Evolutionary conservation across 2,329 filamentous ascomycete genomes (phyloP).

Genomic region (Alternaria sp.): DNA sequence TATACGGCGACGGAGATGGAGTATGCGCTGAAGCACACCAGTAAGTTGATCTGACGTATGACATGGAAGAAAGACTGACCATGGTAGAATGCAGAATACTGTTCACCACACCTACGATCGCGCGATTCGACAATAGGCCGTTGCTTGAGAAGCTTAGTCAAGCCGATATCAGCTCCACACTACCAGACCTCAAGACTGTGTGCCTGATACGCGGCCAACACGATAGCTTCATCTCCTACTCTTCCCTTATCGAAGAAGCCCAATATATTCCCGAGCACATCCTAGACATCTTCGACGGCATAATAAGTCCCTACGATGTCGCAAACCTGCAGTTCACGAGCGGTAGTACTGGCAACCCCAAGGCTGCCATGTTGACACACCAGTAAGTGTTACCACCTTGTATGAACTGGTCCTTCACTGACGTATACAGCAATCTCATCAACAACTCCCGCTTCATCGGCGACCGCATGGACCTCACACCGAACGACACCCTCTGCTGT

Average conservation of each 20-base stretch:
- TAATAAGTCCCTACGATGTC: constrained; percentile 44
- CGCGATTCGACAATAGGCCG: constrained; percentile 66
- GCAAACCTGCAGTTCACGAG: constrained; percentile 49
- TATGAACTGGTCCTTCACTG: no score
- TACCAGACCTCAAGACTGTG: constrained; percentile 41
- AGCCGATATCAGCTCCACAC: constrained; percentile 16
- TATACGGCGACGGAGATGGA: constrained; percentile 76
- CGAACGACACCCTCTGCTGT: constrained; percentile 74
- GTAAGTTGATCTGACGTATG: constrained; percentile 50
- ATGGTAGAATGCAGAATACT: constrained; percentile 70
- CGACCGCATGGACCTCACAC: constrained; percentile 72
- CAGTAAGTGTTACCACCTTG: constrained; percentile 22
- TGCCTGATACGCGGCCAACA: constrained; percentile 40
- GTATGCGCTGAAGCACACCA: constrained; percentile 73
- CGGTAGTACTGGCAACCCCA: constrained; percentile 47
- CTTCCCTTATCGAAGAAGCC: constrained; percentile 57
- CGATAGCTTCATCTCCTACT: constrained; percentile 65
- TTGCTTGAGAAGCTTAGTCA: constrained; percentile 56
- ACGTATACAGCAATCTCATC: constrained; percentile 37
- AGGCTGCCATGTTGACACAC: constrained; percentile 49
- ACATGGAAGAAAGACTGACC: not conserved
- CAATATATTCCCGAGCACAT: constrained; percentile 41
- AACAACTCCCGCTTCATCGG: constrained; percentile 58
- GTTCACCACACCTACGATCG: constrained; percentile 74
- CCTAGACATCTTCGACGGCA: constrained; percentile 44